Percentiles rank a stretch among this genome's conserved stretches.
phyloP scores from a whole-genome alignment of 129 eudicot genomes.

The Flaveria sonorensis region DNA sequence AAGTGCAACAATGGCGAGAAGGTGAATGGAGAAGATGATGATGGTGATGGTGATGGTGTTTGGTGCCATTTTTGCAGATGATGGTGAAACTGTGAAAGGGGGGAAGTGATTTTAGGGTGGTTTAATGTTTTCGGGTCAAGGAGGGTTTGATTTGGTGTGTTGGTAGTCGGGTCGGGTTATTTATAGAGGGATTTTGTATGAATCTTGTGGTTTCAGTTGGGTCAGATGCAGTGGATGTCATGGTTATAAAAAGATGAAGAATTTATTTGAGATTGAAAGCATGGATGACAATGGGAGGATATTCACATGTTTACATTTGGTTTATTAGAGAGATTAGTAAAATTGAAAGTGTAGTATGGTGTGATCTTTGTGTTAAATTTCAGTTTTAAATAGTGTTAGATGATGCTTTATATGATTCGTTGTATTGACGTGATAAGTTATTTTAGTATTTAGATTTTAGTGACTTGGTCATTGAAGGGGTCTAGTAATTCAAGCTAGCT shows the following conservation, averaged over 20 bases:
- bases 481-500: too few relatives aligned
- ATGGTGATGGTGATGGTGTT: background rate
- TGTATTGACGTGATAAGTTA: too few relatives aligned
- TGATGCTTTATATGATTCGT: too few relatives aligned
- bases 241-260: background rate
- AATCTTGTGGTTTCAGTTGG: background rate
- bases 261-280: background rate
- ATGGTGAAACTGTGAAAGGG: constrained; percentile 12
- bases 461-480: too few relatives aligned
- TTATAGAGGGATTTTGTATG: background rate
- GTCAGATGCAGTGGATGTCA: background rate
- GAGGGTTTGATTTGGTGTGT: background rate
- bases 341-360: background rate
- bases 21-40: constrained; percentile 10
- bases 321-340: background rate
- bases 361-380: constrained; percentile 8
- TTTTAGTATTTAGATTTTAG: too few relatives aligned
- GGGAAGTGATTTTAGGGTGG: constrained; percentile 18
- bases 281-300: background rate
- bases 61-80: constrained; percentile 35
- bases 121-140: background rate
- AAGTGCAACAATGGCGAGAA: constrained; percentile 35
- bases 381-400: background rate
- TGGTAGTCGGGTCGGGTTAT: constrained; percentile 1
- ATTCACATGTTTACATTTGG: background rate